Percentiles rank a stretch among this genome's conserved stretches.
These are phyloP conservation scores for Paraconiothyrium brasiliense DNA, from an alignment of 2,329 filamentous ascomycete genomes.

Conservation along the genomic window DNA sequence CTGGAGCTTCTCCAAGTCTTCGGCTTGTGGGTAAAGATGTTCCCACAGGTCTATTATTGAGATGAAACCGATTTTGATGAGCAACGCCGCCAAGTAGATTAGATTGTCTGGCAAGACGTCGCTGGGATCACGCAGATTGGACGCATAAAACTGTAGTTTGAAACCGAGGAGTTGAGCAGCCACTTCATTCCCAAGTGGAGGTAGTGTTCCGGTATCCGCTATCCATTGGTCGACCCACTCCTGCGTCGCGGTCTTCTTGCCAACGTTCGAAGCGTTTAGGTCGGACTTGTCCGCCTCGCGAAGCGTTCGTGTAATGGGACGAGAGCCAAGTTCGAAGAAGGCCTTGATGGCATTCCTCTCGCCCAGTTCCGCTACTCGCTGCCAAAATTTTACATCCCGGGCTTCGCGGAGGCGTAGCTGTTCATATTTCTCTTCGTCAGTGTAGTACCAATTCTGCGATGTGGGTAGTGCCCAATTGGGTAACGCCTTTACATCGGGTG, in stretches of 20 bases:
- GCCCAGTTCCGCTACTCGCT: conserved; percentile 71
- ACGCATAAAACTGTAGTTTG: conserved; percentile 95
- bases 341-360: conserved; percentile 72
- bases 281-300: conserved; percentile 45
- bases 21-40: conserved; percentile 87
- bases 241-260: conserved; percentile 55
- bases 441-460: conserved; percentile 69
- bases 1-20: conserved; percentile 77
- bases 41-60: conserved; percentile 90
- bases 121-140: conserved; percentile 74
- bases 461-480: conserved; percentile 85
- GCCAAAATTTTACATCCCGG: conserved; percentile 84
- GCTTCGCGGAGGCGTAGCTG: conserved; percentile 66
- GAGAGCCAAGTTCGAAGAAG: conserved; percentile 87
- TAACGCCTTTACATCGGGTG: conserved; percentile 70
- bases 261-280: conserved; percentile 21
- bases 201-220: conserved; percentile 79
- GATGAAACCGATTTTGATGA: conserved; percentile 98
- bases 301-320: conserved; percentile 63
- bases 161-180: conserved; percentile 96
- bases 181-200: conserved; percentile 85
- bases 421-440: conserved; percentile 73
- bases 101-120: conserved; percentile 91
- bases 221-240: conserved; percentile 72
- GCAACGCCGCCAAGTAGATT: conserved; percentile 86